Evolutionary conservation across 2,329 filamentous ascomycete species (phyloP).

Genomic region (Penicillium sp.): DNA sequence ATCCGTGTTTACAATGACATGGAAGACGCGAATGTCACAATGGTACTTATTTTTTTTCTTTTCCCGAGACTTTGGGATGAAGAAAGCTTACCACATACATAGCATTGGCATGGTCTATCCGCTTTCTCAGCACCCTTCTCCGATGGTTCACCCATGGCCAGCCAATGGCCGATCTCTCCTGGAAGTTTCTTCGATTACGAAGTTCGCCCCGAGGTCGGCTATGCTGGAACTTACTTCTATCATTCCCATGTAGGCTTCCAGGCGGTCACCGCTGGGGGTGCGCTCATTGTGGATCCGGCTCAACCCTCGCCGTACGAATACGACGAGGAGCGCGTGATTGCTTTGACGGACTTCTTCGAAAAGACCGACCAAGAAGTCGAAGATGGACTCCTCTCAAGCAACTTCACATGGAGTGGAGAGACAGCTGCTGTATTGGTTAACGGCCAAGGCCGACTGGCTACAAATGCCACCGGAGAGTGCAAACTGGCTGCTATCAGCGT

Average conservation of each 20-base stretch:
- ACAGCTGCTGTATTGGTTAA: constrained; percentile 60
- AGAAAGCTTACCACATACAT: background rate
- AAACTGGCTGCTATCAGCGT: constrained; percentile 58
- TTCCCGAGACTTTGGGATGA: background rate
- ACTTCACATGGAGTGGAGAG: constrained; percentile 62
- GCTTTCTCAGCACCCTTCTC: constrained; percentile 63
- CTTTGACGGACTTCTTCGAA: constrained; percentile 60
- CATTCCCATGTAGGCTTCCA: constrained; percentile 68
- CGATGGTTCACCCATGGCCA: constrained; percentile 61
- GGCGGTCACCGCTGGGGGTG: constrained; percentile 58
- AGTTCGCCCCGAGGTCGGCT: constrained; percentile 53
- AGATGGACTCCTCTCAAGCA: constrained; percentile 49
- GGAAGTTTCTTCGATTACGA: constrained; percentile 69
- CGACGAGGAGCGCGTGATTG: constrained; percentile 61
- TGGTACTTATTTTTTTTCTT: constrained; percentile 41
- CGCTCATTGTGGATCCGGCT: constrained; percentile 59
- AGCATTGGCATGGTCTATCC: constrained; percentile 70
- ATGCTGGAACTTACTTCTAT: constrained; percentile 67
- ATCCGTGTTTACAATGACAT: constrained; percentile 63
- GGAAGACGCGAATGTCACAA: constrained; percentile 56
- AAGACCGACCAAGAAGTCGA: constrained; percentile 56
- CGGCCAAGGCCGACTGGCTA: constrained; percentile 51
- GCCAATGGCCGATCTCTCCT: constrained; percentile 67
- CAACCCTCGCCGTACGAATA: constrained; percentile 57
- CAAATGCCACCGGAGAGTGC: constrained; percentile 37